Percentiles rank a stretch among this genome's conserved stretches.
Evolutionary conservation across 139 green algal species (phyloP).

Genomic region (Astrephomene gubernaculifera): DNA sequence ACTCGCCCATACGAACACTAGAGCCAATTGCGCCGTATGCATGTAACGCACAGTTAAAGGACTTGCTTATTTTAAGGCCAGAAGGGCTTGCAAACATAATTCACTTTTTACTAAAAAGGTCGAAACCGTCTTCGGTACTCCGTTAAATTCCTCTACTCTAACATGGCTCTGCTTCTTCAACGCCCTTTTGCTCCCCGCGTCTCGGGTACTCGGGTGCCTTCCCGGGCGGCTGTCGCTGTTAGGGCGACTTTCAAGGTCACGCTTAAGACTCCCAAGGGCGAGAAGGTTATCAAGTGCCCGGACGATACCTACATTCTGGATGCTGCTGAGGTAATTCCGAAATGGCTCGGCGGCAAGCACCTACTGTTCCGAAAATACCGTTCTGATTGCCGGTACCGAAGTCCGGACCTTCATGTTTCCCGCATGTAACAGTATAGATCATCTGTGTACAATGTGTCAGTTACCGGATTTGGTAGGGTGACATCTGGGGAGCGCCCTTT

Average conservation of each 20-base stretch:
- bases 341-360: not conserved
- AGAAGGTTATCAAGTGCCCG: constrained; percentile 25
- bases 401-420: not conserved
- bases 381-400: not conserved
- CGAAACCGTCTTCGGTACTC: no score
- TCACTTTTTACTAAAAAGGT: no score
- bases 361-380: not conserved
- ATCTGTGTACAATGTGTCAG: not conserved
- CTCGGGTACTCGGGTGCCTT: not conserved
- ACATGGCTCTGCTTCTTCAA: constrained; percentile 38
- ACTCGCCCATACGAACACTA: no score
- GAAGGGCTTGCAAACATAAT: no score
- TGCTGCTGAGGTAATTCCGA: constrained; percentile 69
- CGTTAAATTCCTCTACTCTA: no score
- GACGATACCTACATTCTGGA: constrained; percentile 51
- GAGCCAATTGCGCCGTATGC: no score
- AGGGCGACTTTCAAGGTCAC: constrained; percentile 62
- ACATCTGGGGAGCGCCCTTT: not conserved
- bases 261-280: constrained; percentile 57
- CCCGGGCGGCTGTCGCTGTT: not conserved
- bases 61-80: no score
- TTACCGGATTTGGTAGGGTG: not conserved
- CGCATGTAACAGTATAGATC: not conserved
- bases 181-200: not conserved
- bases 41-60: no score